phyloP scores from a whole-genome alignment of 2,329 filamentous ascomycete genomes.

The Alternaria viburni region DNA sequence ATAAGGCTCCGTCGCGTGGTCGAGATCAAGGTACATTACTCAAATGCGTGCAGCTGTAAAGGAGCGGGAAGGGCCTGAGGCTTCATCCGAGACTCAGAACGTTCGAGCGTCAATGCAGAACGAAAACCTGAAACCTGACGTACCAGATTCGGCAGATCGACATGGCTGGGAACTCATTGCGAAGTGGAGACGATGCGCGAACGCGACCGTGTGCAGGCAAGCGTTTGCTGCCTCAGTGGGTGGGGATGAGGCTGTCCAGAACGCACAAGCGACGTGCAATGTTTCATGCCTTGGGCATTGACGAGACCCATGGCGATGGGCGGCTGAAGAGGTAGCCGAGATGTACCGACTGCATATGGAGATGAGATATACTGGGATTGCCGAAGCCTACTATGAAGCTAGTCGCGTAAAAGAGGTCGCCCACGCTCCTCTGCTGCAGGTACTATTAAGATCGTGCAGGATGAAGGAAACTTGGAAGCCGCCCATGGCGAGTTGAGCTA shows the following conservation, averaged over 20 bases:
- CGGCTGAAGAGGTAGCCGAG: constrained; percentile 1
- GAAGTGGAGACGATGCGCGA: constrained; percentile 7
- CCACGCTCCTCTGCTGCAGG: neutral
- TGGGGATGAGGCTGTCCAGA: constrained; percentile 6
- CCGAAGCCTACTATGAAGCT: neutral
- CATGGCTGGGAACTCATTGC: neutral
- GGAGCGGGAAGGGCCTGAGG: constrained; percentile 1
- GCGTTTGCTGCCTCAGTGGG: constrained; percentile 1
- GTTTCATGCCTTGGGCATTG: constrained; percentile 8
- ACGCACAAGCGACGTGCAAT: constrained; percentile 2
- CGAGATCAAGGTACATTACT: constrained; percentile 1
- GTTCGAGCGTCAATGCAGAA: constrained; percentile 10
- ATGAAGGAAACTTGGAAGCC: neutral
- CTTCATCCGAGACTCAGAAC: constrained; percentile 10
- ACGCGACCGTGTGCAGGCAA: constrained; percentile 5
- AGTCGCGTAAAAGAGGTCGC: neutral
- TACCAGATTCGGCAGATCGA: constrained; percentile 2
- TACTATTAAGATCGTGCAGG: neutral
- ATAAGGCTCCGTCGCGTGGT: constrained; percentile 4
- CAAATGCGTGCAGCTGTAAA: neutral
- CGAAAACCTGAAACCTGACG: constrained; percentile 9
- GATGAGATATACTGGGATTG: neutral
- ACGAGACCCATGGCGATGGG: neutral
- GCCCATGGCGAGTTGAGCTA: neutral
- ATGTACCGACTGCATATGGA: neutral